Evolutionary conservation across 768 basidiomycete species (phyloP).

Genomic region (Tubosaeta sp.): DNA sequence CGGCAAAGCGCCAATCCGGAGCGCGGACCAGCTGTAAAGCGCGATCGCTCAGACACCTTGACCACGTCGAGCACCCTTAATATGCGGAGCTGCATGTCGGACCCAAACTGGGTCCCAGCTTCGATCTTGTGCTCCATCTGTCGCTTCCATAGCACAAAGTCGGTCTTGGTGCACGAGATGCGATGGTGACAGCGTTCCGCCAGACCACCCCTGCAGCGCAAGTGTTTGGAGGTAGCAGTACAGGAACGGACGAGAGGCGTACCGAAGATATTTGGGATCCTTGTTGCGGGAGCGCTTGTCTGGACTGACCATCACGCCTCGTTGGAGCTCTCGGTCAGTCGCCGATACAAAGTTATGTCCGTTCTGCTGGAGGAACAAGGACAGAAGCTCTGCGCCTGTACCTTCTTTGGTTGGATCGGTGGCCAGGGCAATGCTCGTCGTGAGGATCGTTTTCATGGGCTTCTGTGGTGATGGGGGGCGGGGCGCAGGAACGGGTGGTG

Average conservation of each 20-base stretch:
- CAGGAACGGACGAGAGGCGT: conserved; percentile 22
- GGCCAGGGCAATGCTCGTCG: conserved; percentile 48
- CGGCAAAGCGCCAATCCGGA: conserved; percentile 43
- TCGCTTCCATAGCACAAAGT: conserved; percentile 49
- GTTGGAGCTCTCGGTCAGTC: conserved; percentile 36
- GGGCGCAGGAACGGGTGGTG: conserved; percentile 25
- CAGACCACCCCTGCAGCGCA: conserved; percentile 46
- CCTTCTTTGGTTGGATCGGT: conserved; percentile 50
- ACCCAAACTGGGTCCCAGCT: conserved; percentile 26
- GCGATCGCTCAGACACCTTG: conserved; percentile 27
- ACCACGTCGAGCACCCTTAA: conserved; percentile 38
- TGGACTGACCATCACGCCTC: conserved; percentile 58
- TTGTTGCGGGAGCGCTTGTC: conserved; percentile 46
- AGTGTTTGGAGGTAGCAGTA: too few species aligned
- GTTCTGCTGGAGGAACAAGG: conserved; percentile 50
- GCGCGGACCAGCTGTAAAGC: conserved; percentile 22
- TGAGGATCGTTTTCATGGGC: conserved; percentile 45
- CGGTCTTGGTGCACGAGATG: conserved; percentile 41
- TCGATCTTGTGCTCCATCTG: conserved; percentile 39
- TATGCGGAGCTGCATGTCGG: conserved; percentile 44
- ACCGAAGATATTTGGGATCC: conserved; percentile 47
- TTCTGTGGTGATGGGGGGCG: conserved; percentile 28
- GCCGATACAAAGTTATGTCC: conserved; percentile 33
- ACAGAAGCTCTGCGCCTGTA: conserved; percentile 47
- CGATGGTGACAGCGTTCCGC: conserved; percentile 46